phyloP scores from a whole-genome alignment of 1,139 yeast genomes.

The Meyerozyma smithsonii region DNA sequence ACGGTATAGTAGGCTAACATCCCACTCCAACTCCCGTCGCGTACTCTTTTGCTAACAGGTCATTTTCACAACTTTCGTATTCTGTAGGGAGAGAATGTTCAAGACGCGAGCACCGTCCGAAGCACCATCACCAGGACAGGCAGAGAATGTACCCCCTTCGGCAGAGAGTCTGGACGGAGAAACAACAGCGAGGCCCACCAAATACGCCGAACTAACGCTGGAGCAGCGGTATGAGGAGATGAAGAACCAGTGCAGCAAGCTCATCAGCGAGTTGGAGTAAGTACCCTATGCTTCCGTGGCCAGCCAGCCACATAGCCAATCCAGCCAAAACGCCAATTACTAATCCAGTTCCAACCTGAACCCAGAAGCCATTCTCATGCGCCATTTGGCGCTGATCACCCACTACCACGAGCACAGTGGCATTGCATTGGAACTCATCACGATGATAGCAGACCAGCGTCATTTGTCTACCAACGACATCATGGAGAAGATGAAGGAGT shows the following conservation, averaged over 20 bases:
- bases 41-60: background rate
- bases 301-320: too few relatives aligned
- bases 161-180: too few relatives aligned
- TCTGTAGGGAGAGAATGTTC: background rate
- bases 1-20: background rate
- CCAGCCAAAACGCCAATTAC: too few relatives aligned
- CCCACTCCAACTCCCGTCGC: background rate
- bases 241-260: slow-evolving; percentile 2
- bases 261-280: slow-evolving; percentile 3
- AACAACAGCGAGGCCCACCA: background rate
- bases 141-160: too few relatives aligned
- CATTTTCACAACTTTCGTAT: background rate
- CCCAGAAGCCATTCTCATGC: slow-evolving; percentile 30
- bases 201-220: background rate
- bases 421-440: slow-evolving; percentile 44
- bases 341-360: slow-evolving; percentile 8
- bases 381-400: slow-evolving; percentile 39
- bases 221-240: slow-evolving; percentile 2
- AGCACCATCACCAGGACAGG: background rate
- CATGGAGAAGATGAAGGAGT: slow-evolving; percentile 12
- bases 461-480: slow-evolving; percentile 38
- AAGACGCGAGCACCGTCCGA: slow-evolving; percentile 2
- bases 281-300: too few relatives aligned
- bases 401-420: slow-evolving; percentile 48
- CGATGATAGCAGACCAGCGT: slow-evolving; percentile 48